These are phyloP conservation scores for Ampelomyces quisqualis DNA, from an alignment of 2,329 filamentous ascomycete species.

Conservation along the genomic window DNA sequence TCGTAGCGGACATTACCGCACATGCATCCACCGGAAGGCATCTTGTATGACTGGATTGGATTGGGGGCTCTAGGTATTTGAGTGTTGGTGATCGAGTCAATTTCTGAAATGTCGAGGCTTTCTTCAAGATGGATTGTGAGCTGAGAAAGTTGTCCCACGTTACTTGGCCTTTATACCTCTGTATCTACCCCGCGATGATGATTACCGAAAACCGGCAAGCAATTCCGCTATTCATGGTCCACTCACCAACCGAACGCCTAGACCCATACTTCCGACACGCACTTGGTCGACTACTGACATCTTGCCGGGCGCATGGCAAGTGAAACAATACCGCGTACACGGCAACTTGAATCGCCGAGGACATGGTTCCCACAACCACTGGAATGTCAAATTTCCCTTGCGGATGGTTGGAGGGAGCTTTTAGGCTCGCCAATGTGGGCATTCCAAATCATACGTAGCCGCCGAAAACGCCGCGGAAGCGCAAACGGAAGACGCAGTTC, in stretches of 20 bases:
- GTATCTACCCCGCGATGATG: constrained; percentile 24
- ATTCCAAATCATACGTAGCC: too few relatives aligned
- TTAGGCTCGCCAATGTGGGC: too few relatives aligned
- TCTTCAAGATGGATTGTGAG: too few relatives aligned
- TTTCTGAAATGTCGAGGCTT: too few relatives aligned
- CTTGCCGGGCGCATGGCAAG: neutral
- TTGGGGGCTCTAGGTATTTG: neutral
- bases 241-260: constrained; percentile 3
- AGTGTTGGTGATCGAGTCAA: too few relatives aligned
- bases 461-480: too few relatives aligned
- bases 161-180: constrained; percentile 20
- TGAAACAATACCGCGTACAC: too few relatives aligned
- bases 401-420: too few relatives aligned
- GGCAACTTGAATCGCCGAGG: constrained; percentile 2
- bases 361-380: neutral
- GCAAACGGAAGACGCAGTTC: too few relatives aligned
- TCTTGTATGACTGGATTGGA: constrained; percentile 7
- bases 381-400: too few relatives aligned
- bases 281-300: neutral
- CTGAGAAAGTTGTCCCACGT: neutral
- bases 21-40: constrained; percentile 49
- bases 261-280: neutral
- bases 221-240: constrained; percentile 3
- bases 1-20: constrained; percentile 54
- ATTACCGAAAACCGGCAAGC: constrained; percentile 10